Evolutionary conservation across 345 rosid genomes (phyloP).

Genomic region (Aethionema arabicum): DNA sequence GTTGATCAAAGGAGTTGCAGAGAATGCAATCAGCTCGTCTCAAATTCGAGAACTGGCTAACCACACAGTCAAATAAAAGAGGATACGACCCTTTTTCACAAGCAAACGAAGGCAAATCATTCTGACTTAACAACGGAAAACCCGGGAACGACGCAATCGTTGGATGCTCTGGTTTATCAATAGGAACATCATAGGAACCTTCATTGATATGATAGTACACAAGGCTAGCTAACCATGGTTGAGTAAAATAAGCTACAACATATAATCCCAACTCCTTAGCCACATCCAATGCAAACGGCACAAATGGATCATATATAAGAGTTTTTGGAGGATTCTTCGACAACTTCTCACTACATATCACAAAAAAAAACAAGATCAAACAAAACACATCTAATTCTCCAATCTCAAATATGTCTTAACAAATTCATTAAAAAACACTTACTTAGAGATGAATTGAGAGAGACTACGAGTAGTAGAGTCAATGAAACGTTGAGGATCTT

Average conservation of each 20-base stretch:
- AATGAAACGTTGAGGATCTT: conserved; percentile 14
- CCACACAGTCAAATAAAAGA: background rate
- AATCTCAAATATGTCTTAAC: background rate
- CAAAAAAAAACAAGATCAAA: background rate
- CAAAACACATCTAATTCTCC: background rate
- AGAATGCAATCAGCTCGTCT: conserved; percentile 41
- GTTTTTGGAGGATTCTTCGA: conserved; percentile 33
- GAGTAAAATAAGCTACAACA: conserved; percentile 39
- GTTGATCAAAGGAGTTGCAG: conserved; percentile 46
- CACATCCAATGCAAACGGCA: conserved; percentile 49
- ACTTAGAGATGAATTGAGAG: conserved; percentile 35
- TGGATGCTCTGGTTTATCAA: conserved; percentile 23
- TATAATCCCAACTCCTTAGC: conserved; percentile 32
- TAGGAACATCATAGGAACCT: conserved; percentile 40
- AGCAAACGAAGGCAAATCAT: conserved; percentile 45
- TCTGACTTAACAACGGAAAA: conserved; percentile 38
- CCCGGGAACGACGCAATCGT: conserved; percentile 32
- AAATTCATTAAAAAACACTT: background rate
- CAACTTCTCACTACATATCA: conserved; percentile 27
- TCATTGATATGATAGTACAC: conserved; percentile 36
- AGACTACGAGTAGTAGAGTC: conserved; percentile 31
- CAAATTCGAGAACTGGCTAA: conserved; percentile 42
- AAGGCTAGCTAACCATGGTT: conserved; percentile 41
- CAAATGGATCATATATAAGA: conserved; percentile 47
- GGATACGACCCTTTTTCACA: conserved; percentile 36